These are phyloP conservation scores for Chaetomiaceae sp. DNA, from an alignment of 2,329 filamentous ascomycete genomes.

Conservation along the genomic window DNA sequence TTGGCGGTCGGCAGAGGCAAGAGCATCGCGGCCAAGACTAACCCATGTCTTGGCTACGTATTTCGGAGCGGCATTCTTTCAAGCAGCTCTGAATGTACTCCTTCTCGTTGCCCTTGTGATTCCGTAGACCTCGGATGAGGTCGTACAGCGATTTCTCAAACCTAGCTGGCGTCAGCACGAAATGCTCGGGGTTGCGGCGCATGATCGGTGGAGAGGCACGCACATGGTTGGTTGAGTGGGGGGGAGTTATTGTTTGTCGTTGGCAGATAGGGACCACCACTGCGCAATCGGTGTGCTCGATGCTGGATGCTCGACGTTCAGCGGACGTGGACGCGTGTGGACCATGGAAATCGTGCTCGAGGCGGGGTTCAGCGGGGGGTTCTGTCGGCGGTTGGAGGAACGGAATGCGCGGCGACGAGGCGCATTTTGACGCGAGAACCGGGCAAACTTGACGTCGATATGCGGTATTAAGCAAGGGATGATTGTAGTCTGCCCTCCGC, in stretches of 20 bases:
- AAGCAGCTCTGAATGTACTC: slow-evolving; percentile 91
- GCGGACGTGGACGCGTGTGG: neutral
- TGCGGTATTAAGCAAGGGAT: neutral
- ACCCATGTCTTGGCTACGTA: slow-evolving; percentile 91
- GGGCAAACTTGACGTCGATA: neutral
- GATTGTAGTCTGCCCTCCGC: neutral
- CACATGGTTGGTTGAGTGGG: slow-evolving; percentile 23
- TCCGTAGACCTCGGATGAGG: slow-evolving; percentile 92
- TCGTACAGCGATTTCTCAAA: slow-evolving; percentile 99
- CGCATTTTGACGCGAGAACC: slow-evolving; percentile 16
- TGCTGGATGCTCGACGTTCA: neutral
- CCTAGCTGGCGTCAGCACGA: slow-evolving; percentile 49
- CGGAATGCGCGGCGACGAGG: slow-evolving; percentile 3
- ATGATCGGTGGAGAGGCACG: slow-evolving; percentile 3
- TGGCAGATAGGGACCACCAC: neutral
- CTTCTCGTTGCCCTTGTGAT: slow-evolving; percentile 90
- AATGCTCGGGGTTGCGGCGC: neutral
- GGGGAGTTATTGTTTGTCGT: neutral
- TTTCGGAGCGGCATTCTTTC: slow-evolving; percentile 91
- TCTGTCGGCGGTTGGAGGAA: slow-evolving; percentile 5
- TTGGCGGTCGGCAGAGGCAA: neutral
- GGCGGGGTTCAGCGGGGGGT: slow-evolving; percentile 14
- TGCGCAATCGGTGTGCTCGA: neutral
- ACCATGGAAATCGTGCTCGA: neutral
- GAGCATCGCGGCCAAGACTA: slow-evolving; percentile 30